These are phyloP conservation scores for Dictyostelium discoideum DNA, from an alignment of 78 protist species.

Conservation along the genomic window DNA sequence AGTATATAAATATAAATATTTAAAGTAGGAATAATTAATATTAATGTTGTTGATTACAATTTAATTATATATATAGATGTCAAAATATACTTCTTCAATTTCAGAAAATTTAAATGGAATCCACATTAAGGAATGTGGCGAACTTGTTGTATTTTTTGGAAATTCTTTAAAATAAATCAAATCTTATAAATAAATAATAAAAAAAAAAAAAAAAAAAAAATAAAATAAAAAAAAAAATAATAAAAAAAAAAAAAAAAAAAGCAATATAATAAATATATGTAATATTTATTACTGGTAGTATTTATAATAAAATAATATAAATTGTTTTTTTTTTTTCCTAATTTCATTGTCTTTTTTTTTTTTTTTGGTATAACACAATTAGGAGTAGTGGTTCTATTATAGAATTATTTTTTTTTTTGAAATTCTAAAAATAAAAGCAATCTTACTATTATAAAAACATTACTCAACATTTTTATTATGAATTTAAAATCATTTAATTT, in stretches of 20 bases:
- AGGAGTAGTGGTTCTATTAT: not conserved
- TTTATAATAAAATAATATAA: too few relatives aligned
- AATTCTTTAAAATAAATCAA: slow-evolving; percentile 19
- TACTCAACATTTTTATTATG: not conserved
- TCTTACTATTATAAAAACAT: too few relatives aligned
- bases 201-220: not conserved
- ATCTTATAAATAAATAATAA: not conserved
- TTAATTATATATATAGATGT: not conserved
- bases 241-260: not conserved
- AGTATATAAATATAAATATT: too few relatives aligned
- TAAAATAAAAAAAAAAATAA: not conserved
- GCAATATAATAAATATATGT: not conserved
- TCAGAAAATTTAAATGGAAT: slow-evolving; percentile 20
- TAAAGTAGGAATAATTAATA: too few relatives aligned
- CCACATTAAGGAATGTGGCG: slow-evolving; percentile 68
- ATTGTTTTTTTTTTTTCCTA: too few relatives aligned
- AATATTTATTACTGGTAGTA: not conserved
- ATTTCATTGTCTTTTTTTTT: not conserved
- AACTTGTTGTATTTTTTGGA: slow-evolving; percentile 67
- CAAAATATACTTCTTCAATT: not conserved
- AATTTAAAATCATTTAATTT: too few relatives aligned
- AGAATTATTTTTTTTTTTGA: not conserved
- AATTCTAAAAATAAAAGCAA: too few relatives aligned
- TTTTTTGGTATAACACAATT: not conserved
- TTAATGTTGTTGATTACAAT: too few relatives aligned